These are phyloP conservation scores for Aspergillus niger DNA, from an alignment of 2,329 filamentous ascomycete genomes.

Conservation along the genomic window DNA sequence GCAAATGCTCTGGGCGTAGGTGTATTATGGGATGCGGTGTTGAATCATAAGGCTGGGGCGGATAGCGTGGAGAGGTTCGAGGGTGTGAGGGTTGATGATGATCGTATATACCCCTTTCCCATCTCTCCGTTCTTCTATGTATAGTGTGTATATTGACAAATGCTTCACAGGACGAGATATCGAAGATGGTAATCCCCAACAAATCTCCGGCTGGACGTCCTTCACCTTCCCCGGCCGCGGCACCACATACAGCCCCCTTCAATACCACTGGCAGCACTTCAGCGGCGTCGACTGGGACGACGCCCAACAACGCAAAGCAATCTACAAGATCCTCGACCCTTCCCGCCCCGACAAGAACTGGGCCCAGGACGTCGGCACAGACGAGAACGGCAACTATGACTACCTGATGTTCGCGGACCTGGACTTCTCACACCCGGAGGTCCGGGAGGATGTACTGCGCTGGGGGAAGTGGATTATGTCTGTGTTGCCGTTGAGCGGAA, in stretches of 20 bases:
- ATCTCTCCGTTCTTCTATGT: not conserved
- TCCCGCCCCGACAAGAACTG: constrained; percentile 52
- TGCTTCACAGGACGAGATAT: constrained; percentile 9
- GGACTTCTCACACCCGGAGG: constrained; percentile 66
- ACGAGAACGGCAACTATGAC: constrained; percentile 65
- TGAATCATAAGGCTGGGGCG: constrained; percentile 71
- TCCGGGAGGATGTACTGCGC: constrained; percentile 63
- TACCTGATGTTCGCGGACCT: constrained; percentile 74
- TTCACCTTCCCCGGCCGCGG: constrained; percentile 66
- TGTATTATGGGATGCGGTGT: constrained; percentile 68
- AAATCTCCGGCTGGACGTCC: constrained; percentile 57
- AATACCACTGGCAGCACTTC: constrained; percentile 70
- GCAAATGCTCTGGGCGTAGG: constrained; percentile 58
- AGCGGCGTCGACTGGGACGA: constrained; percentile 68
- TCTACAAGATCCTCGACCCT: constrained; percentile 65
- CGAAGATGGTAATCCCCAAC: constrained; percentile 1
- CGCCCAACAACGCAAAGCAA: constrained; percentile 56
- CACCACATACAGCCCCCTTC: constrained; percentile 61
- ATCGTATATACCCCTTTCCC: constrained; percentile 33
- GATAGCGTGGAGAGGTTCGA: constrained; percentile 64
- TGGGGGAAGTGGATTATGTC: constrained; percentile 70
- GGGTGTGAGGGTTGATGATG: constrained; percentile 64
- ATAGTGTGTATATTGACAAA: not conserved
- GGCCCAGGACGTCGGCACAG: constrained; percentile 62
- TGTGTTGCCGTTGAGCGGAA: constrained; percentile 63